Conservation (phyloP, 257 asterid species). For the Solanum etuberosum region DNA sequence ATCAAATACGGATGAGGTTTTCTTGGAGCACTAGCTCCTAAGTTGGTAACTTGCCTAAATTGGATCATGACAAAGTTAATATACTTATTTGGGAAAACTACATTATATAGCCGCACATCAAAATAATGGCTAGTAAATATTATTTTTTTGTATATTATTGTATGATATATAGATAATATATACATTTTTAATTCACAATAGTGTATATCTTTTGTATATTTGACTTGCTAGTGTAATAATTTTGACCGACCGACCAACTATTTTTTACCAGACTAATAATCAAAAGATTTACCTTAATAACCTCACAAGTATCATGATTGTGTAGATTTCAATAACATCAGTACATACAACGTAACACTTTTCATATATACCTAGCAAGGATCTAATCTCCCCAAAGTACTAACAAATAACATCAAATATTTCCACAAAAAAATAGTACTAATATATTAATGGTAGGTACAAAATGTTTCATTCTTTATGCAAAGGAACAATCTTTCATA, state of each 20-base stretch:
- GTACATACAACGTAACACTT: not conserved
- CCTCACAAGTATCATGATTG: not conserved
- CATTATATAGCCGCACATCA: not conserved
- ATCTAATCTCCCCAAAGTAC: not conserved
- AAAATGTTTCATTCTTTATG: conserved; percentile 59
- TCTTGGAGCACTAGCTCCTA: not conserved
- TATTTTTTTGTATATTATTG: too few relatives aligned
- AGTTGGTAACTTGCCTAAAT: not conserved
- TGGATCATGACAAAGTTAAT: not conserved
- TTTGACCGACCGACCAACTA: not conserved
- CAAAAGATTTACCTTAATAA: not conserved
- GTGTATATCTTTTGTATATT: not conserved
- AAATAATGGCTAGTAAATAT: too few relatives aligned
- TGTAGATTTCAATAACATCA: not conserved
- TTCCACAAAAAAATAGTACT: not conserved
- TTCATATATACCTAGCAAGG: not conserved
- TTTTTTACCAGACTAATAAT: not conserved
- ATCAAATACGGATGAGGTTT: too few relatives aligned
- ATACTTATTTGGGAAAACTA: not conserved
- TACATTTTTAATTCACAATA: not conserved
- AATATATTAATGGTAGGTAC: conserved; percentile 35
- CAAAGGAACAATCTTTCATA: conserved; percentile 86
- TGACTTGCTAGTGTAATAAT: not conserved
- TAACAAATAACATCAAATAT: not conserved
- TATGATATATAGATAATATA: too few relatives aligned